Base-by-base conservation (phyloP, 106 monocot species). In the Dendrobium huoshanense region DNA sequence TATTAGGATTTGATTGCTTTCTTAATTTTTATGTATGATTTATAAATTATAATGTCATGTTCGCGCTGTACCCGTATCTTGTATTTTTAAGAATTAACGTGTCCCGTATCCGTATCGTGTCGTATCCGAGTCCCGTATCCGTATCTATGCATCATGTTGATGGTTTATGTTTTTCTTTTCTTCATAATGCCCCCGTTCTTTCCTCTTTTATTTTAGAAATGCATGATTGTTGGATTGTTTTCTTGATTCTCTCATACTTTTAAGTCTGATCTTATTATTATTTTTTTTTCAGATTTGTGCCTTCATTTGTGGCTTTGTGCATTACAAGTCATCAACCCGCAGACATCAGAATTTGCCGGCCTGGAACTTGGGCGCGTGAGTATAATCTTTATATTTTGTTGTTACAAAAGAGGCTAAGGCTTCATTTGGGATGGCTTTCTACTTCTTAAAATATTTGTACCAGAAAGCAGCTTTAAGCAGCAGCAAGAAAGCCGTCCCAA, bases 251-350 rank as follows among this genome's bases (percentile, higher is more conserved):
- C 64, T 64, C 1, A 64, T 64, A 7, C 64, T 25, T 4, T 19
- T 19, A 19, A 64, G 22, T 19, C 22, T 64, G 64, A 64, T 19
- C 8, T 19, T n/a, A 7, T 55, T 51, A 11, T 51, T 51, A 13
- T 15, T 51, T 44, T 0, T 9, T 51, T 56, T 77, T 48, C 88
- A 98, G 98, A 87, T 95, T 75, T 83, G 95, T 67, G 91, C 98
- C 51, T 98, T 98, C 55, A 79, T 91, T 24, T 98, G 94, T 81
- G 98, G 98, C 3, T 91, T 98, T 79, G 80, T 92, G 55, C 98
- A 98, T 82, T 95, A 95, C 79, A 91, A 87, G 48, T 89, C 89
- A 29, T 86, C 95, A 33, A 85, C 80, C 29, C 55, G 85, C 55
- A 95, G 85, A 75, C 94, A 91, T 45, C 83, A 79, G 40, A 93